Evolutionary conservation across 495 filamentous ascomycete genomes (phyloP).

Genomic region (Staphylotrichum tortipilum): DNA sequence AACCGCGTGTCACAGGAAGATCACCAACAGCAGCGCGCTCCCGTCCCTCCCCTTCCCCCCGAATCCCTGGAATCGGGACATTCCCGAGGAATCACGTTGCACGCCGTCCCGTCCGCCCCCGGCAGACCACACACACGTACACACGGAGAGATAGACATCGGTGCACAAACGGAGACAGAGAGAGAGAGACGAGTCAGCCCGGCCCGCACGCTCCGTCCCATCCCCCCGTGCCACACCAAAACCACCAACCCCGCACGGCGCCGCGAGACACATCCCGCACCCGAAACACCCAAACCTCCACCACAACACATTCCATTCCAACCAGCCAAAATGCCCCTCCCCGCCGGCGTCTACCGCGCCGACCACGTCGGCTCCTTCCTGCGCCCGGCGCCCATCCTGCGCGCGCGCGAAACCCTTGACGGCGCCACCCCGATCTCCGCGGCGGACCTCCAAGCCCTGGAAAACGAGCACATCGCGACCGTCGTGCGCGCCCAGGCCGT

Average conservation of each 20-base stretch:
- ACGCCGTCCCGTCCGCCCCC: background rate
- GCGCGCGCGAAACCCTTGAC: conserved; percentile 37
- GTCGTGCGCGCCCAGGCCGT: conserved; percentile 52
- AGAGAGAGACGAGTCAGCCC: too few species aligned
- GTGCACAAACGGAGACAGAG: background rate
- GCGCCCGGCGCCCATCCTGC: conserved; percentile 32
- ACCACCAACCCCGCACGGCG: background rate
- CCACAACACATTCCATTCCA: background rate
- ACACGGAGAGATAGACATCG: too few species aligned
- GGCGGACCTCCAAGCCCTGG: conserved; percentile 39
- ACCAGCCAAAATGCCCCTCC: conserved; percentile 31
- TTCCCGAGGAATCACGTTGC: background rate
- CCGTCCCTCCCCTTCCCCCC: too few species aligned
- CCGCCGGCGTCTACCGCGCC: conserved; percentile 40
- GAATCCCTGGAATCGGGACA: background rate
- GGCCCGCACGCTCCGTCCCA: background rate
- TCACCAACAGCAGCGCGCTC: background rate
- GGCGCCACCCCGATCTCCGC: conserved; percentile 36
- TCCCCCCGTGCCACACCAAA: background rate
- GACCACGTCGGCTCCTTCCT: conserved; percentile 44
- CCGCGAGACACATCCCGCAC: background rate
- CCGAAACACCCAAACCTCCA: background rate
- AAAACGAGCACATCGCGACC: conserved; percentile 58
- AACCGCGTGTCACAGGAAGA: background rate
- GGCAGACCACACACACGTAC: too few species aligned